phyloP scores from a whole-genome alignment of 768 basidiomycete genomes.

The Cantharellus anzutake region DNA sequence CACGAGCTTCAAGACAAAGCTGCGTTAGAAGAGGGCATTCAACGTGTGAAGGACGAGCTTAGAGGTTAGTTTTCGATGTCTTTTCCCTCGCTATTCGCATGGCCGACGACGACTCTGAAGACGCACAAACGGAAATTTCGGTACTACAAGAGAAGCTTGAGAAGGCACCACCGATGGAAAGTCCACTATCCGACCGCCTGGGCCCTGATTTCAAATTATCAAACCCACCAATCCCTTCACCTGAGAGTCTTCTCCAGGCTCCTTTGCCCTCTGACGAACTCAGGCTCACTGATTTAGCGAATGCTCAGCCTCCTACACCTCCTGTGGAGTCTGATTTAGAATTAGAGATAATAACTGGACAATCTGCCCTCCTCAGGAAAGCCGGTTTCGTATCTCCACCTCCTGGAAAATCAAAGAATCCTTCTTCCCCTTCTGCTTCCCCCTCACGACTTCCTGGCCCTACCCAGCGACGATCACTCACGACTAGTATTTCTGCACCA shows the following conservation, averaged over 20 bases:
- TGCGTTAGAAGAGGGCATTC: conserved; percentile 72
- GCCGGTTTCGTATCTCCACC: neutral
- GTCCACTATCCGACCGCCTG: neutral
- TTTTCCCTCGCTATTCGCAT: neutral
- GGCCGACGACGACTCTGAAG: conserved; percentile 21
- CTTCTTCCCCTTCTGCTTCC: neutral
- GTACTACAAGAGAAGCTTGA: conserved; percentile 61
- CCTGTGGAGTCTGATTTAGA: neutral
- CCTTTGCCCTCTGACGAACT: neutral
- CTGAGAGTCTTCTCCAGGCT: neutral
- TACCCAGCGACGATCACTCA: conserved; percentile 20
- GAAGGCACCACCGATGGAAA: neutral
- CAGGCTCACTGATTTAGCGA: neutral
- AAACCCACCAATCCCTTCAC: conserved; percentile 8
- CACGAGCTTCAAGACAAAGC: conserved; percentile 89
- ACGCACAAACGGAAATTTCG: conserved; percentile 67
- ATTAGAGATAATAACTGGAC: neutral
- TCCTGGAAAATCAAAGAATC: neutral
- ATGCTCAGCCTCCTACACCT: neutral
- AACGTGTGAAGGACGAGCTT: conserved; percentile 81
- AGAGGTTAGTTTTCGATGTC: conserved; percentile 37
- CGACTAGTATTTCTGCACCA: conserved; percentile 10
- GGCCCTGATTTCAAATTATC: neutral
- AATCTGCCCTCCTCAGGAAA: neutral
- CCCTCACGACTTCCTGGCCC: conserved; percentile 17